Percentiles rank a stretch among this genome's conserved stretches.
These are phyloP conservation scores for Ogataea minuta DNA, from an alignment of 805 yeast genomes.

Conservation along the genomic window DNA sequence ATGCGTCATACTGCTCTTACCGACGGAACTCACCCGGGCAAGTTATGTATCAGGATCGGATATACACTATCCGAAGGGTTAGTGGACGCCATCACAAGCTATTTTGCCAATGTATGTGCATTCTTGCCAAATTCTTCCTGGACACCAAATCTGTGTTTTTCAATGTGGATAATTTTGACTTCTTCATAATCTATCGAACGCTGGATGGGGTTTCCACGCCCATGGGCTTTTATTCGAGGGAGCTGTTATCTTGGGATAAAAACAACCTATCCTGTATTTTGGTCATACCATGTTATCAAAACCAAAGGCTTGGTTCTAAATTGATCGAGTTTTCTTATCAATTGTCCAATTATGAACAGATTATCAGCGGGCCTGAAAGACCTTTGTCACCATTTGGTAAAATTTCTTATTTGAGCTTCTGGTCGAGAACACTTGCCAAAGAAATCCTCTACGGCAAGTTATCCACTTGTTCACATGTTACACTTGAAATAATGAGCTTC, in stretches of 20 bases:
- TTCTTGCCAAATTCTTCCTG: constrained; percentile 83
- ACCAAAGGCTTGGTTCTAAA: constrained; percentile 71
- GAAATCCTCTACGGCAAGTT: constrained; percentile 43
- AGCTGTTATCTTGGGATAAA: constrained; percentile 70
- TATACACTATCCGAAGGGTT: constrained; percentile 59
- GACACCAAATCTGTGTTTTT: constrained; percentile 89
- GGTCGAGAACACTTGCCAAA: constrained; percentile 58
- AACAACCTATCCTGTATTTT: constrained; percentile 90
- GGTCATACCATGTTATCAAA: constrained; percentile 89
- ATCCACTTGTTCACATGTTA: constrained; percentile 30
- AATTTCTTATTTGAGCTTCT: constrained; percentile 66
- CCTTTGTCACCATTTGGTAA: constrained; percentile 85
- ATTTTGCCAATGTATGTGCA: constrained; percentile 77
- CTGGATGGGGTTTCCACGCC: constrained; percentile 45
- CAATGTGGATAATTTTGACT: constrained; percentile 74
- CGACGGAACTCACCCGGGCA: constrained; percentile 54
- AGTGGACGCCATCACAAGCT: constrained; percentile 62
- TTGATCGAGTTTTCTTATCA: constrained; percentile 82
- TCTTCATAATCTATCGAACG: constrained; percentile 66
- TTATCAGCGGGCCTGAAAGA: constrained; percentile 84
- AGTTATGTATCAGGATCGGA: constrained; percentile 61
- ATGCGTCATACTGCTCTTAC: constrained; percentile 46
- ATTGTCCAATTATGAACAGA: constrained; percentile 61
- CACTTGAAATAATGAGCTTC: constrained; percentile 49
- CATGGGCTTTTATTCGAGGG: constrained; percentile 93